A percentile compares a stretch with the other conserved stretches of the same genome.
Evolutionary conservation across 768 basidiomycete species (phyloP).

Genomic region (Tulasnella sp.): DNA sequence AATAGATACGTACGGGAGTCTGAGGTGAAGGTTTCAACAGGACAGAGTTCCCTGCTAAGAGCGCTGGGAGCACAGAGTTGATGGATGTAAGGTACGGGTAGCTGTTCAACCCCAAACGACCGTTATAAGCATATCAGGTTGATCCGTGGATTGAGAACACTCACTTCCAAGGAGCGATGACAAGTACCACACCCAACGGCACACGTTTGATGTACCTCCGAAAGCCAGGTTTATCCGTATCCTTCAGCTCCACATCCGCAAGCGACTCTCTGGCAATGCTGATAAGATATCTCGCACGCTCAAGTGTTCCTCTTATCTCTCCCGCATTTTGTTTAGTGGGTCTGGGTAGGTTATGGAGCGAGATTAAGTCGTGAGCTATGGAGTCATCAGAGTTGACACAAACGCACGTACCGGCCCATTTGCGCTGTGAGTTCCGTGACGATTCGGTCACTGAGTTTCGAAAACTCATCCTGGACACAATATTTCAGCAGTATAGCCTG

Average conservation of each 20-base stretch:
- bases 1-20: slow-evolving; percentile 42
- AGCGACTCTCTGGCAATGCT: slow-evolving; percentile 67
- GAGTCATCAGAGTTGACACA: background rate
- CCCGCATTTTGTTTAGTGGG: slow-evolving; percentile 67
- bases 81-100: slow-evolving; percentile 83
- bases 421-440: slow-evolving; percentile 68
- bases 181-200: slow-evolving; percentile 76
- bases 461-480: slow-evolving; percentile 37
- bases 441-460: slow-evolving; percentile 44
- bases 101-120: slow-evolving; percentile 29
- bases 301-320: slow-evolving; percentile 70
- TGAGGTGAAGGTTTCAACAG: slow-evolving; percentile 94
- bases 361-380: background rate
- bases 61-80: slow-evolving; percentile 84
- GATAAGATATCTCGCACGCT: slow-evolving; percentile 73
- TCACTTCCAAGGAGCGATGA: slow-evolving; percentile 89
- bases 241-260: slow-evolving; percentile 56
- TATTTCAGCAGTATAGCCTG: background rate
- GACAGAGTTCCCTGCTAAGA: slow-evolving; percentile 80
- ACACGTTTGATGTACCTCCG: slow-evolving; percentile 68
- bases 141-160: slow-evolving; percentile 22
- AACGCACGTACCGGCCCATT: slow-evolving; percentile 68
- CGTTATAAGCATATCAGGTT: background rate
- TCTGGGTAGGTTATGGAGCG: slow-evolving; percentile 29
- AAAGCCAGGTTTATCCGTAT: slow-evolving; percentile 75